Evolutionary conservation across 257 asterid genomes (phyloP).

Genomic region (Lycium barbarum): DNA sequence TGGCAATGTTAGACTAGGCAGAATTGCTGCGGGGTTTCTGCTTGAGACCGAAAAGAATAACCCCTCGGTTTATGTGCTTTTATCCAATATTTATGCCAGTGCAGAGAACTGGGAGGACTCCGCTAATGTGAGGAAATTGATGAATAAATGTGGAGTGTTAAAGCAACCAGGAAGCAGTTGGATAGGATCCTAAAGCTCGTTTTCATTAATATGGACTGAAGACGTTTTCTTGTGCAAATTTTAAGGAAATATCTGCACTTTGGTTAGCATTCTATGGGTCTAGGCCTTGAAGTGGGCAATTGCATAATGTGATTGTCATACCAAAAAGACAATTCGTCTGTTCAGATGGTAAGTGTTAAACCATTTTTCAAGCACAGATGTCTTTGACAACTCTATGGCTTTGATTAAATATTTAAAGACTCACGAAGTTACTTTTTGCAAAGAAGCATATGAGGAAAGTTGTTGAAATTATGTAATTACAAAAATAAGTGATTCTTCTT

Average conservation of each 20-base stretch:
- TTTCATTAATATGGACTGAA: background rate
- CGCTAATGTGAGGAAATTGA: constrained; percentile 67
- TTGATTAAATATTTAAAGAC: background rate
- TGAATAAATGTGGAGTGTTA: constrained; percentile 57
- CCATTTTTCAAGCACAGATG: background rate
- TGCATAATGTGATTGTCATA: background rate
- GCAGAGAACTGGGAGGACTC: constrained; percentile 87
- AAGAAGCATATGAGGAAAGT: background rate
- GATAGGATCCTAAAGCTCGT: constrained; percentile 21
- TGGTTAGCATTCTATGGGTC: background rate
- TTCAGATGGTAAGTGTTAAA: background rate
- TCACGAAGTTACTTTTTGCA: background rate
- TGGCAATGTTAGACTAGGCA: constrained; percentile 68
- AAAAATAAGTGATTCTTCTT: background rate
- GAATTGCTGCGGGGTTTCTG: constrained; percentile 59
- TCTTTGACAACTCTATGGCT: background rate
- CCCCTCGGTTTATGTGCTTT: constrained; percentile 64
- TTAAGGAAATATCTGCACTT: background rate
- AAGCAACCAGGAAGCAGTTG: constrained; percentile 81
- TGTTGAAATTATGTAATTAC: background rate
- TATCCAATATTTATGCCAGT: constrained; percentile 78
- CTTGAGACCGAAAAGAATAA: constrained; percentile 63
- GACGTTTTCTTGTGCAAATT: background rate
- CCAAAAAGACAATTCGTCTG: background rate
- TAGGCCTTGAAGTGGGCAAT: background rate